phyloP scores from a whole-genome alignment of 345 rosid genomes.

The Citrus australasica region DNA sequence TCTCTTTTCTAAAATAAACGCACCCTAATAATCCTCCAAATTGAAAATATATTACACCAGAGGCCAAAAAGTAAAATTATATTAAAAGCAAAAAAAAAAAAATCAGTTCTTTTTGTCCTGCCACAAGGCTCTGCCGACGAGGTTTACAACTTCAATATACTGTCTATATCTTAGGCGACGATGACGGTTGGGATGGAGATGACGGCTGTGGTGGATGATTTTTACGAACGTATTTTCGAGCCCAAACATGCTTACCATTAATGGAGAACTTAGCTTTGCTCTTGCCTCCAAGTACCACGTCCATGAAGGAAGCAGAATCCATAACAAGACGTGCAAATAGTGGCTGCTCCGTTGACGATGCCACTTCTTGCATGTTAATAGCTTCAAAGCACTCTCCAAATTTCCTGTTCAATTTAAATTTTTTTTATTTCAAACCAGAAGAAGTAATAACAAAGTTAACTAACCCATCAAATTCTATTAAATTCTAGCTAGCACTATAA shows the following conservation, averaged over 20 bases:
- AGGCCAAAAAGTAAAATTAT: too few relatives aligned
- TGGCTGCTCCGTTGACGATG: constrained; percentile 31
- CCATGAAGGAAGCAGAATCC: constrained; percentile 17
- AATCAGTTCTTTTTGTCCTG: too few relatives aligned
- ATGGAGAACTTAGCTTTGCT: constrained; percentile 54
- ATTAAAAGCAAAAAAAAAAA: too few relatives aligned
- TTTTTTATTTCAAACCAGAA: too few relatives aligned
- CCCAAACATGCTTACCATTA: constrained; percentile 77
- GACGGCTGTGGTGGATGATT: background rate
- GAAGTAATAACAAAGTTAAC: too few relatives aligned
- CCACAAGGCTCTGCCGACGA: too few relatives aligned
- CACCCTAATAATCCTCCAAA: too few relatives aligned
- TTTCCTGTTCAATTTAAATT: constrained; percentile 26
- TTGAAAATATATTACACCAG: too few relatives aligned
- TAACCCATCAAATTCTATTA: background rate
- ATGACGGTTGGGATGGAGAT: background rate
- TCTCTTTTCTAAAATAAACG: too few relatives aligned
- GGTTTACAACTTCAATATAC: background rate
- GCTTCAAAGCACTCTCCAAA: constrained; percentile 51
- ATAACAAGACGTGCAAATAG: constrained; percentile 54
- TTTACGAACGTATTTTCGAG: constrained; percentile 17
- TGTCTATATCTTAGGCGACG: background rate
- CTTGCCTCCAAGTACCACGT: constrained; percentile 28
- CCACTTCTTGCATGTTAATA: constrained; percentile 49
- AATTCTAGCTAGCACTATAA: too few relatives aligned